These are phyloP conservation scores for Parastagonospora nodorum DNA, from an alignment of 2,329 filamentous ascomycete genomes.

Conservation along the genomic window DNA sequence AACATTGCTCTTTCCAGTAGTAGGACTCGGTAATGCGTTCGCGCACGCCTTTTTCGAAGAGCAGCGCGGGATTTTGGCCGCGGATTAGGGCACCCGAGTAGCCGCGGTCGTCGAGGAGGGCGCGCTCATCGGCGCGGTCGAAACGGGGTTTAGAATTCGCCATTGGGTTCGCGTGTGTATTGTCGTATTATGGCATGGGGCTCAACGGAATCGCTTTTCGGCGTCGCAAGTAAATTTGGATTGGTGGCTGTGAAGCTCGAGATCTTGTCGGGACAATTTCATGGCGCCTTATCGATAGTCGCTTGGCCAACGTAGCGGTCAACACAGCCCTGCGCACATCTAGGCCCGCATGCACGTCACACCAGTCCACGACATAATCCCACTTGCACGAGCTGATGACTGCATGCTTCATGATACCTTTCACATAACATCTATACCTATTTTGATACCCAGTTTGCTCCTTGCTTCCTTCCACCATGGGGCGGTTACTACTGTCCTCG, in stretches of 20 bases:
- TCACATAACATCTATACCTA: conserved; percentile 12
- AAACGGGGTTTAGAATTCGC: conserved; percentile 47
- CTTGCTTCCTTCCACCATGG: conserved; percentile 24
- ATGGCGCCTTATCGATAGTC: conserved; percentile 35
- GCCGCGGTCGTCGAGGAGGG: conserved; percentile 87
- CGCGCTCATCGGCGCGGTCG: conserved; percentile 77
- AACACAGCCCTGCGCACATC: conserved; percentile 23
- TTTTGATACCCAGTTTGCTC: conserved; percentile 21
- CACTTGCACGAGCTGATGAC: conserved; percentile 24
- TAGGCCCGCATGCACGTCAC: conserved; percentile 34
- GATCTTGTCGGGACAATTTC: conserved; percentile 19
- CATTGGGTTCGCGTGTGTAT: not conserved
- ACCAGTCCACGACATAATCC: conserved; percentile 22
- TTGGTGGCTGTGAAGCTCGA: not conserved
- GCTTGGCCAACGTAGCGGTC: conserved; percentile 20
- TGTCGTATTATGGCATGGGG: not conserved
- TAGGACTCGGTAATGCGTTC: conserved; percentile 95
- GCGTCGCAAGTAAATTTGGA: not conserved
- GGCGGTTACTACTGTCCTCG: conserved; percentile 66
- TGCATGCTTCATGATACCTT: conserved; percentile 14
- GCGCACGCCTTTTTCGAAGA: conserved; percentile 93
- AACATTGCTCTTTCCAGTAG: conserved; percentile 99
- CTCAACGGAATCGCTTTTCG: not conserved
- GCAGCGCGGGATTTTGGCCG: conserved; percentile 90
- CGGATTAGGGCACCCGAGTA: conserved; percentile 77